Evolutionary conservation across 129 eudicot species (phyloP), one percentile per base, ranked within the genome.

Genomic region (Chrysanthemum seticuspe): DNA sequence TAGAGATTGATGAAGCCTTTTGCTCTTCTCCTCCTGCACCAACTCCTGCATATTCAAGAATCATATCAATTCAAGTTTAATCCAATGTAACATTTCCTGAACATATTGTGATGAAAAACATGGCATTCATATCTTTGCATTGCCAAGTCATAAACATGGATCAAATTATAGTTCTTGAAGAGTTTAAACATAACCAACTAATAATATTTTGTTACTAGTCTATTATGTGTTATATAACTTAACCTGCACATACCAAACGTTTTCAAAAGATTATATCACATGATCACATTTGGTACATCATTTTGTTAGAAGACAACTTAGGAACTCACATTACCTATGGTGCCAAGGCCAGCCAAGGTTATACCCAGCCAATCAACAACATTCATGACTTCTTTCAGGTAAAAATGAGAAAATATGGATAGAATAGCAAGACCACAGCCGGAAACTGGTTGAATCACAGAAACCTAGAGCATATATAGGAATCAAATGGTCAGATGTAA

Each of bases 11-110:
- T 51, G 91, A 85, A 66, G 94, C 78, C 62, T 77, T 79, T 81
- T 95, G 99, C 74, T 95, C 99, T 86, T 95, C 99, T 67, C 99
- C 99, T 77, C 99, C 99, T 70, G 97, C 99, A 67, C 99, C 99
- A 74, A 94, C 96, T 78, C 97, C 99, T 94, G 83, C 68, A 83
- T 36, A 72, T 81, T 15, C 59, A 67, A 53, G 19, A 50, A 57
- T 9, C 55, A 67, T 65, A 13, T 60, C 49, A 11, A 55, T 34
- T 73, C 27, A 45, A 25, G 1, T 44, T 57, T 57, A n/a, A 48
- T 13, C 60, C 47, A 13, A 45, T 9, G n/a, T 2, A 13, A 56
- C 25, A 45, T 53, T 52, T 53, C 6, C 67, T 47, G 51, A 44
- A 58, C 5, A 56, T 27, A 14, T 47, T 27, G 36, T 76, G 18